A percentile compares a stretch with the other conserved stretches of the same genome.
Conservation (phyloP, 163 green algal species). For the Chloromonas sp. region DNA sequence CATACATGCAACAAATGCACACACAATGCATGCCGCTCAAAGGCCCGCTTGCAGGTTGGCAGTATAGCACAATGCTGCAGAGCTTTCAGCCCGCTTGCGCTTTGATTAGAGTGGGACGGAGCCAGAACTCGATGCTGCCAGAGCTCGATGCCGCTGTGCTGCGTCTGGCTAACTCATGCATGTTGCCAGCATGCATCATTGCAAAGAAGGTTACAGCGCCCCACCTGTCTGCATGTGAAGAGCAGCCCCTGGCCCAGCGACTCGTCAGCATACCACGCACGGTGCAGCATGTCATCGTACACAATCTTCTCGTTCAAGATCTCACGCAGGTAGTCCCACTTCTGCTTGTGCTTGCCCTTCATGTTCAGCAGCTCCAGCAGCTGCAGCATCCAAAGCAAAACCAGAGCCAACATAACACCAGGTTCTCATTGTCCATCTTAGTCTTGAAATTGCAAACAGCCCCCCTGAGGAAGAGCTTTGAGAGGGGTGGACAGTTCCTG, state of each 20-base stretch:
- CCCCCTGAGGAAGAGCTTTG: too few species aligned
- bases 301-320: conserved; percentile 47
- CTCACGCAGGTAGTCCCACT: conserved; percentile 51
- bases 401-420: background rate
- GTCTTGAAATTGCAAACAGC: too few species aligned
- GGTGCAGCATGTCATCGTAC: conserved; percentile 45
- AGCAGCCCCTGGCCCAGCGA: conserved; percentile 32
- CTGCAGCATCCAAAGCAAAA: conserved; percentile 9
- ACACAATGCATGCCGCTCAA: background rate
- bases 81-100: background rate
- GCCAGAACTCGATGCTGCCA: background rate
- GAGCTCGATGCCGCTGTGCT: background rate
- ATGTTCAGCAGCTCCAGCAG: conserved; percentile 61
- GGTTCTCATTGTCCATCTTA: background rate
- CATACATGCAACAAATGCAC: background rate
- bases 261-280: conserved; percentile 37
- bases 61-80: background rate
- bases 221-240: conserved; percentile 42
- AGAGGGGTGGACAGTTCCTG: too few species aligned
- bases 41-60: background rate
- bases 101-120: background rate
- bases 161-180: background rate
- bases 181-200: too few species aligned
- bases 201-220: background rate
- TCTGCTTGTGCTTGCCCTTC: conserved; percentile 52